A percentile compares a stretch with the other conserved stretches of the same genome.
phyloP scores from a whole-genome alignment of 192 early-diverging fungal species.

The Backusella circina region DNA sequence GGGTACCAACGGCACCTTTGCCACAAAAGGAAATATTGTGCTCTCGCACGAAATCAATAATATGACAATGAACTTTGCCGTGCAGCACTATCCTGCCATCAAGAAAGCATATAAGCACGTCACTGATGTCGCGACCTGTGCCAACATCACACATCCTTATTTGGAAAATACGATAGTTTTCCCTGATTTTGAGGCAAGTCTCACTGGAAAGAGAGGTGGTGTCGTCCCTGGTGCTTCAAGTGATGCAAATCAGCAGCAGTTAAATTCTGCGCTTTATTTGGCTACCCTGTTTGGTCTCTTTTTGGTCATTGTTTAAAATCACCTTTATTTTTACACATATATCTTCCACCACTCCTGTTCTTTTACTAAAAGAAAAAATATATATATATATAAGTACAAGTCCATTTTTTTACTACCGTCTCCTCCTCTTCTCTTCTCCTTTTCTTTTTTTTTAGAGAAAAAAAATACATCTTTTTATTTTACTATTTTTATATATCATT shows the following conservation, averaged over 20 bases:
- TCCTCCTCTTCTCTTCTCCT: neutral
- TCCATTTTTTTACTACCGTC: neutral
- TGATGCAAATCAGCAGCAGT: neutral
- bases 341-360: neutral
- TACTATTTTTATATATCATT: neutral
- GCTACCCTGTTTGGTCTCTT: conserved; percentile 22
- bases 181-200: conserved; percentile 14
- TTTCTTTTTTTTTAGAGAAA: neutral
- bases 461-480: neutral
- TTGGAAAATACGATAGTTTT: conserved; percentile 21
- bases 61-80: conserved; percentile 39
- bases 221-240: conserved; percentile 10
- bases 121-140: conserved; percentile 31
- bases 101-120: conserved; percentile 36
- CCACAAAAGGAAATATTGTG: conserved; percentile 33
- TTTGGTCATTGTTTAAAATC: conserved; percentile 6
- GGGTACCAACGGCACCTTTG: conserved; percentile 32
- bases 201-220: neutral
- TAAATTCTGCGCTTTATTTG: conserved; percentile 21
- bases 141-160: conserved; percentile 37
- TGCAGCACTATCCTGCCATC: conserved; percentile 38
- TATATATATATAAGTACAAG: neutral
- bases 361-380: neutral
- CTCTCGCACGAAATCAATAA: conserved; percentile 43
- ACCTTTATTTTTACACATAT: neutral